A percentile compares a stretch with the other conserved stretches of the same genome.
phyloP scores from a whole-genome alignment of 2,329 filamentous ascomycete genomes.

The Hypoxylon sp. region DNA sequence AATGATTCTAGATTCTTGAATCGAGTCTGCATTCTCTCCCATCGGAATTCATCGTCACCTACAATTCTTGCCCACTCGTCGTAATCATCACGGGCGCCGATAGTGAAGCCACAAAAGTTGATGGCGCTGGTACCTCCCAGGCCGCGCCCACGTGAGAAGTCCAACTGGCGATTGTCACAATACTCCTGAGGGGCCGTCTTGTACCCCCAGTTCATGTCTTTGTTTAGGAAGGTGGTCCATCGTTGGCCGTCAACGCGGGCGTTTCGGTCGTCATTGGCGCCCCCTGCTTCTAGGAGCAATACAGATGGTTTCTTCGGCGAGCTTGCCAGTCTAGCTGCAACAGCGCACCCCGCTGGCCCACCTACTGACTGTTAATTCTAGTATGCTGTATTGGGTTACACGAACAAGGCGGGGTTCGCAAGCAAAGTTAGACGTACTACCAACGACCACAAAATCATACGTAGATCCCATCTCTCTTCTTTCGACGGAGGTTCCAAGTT shows the following conservation, averaged over 20 bases:
- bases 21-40: slow-evolving; percentile 66
- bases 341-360: slow-evolving; percentile 71
- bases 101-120: slow-evolving; percentile 68
- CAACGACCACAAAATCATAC: slow-evolving; percentile 56
- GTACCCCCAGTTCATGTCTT: slow-evolving; percentile 67
- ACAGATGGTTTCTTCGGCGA: slow-evolving; percentile 64
- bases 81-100: slow-evolving; percentile 72
- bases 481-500: background rate
- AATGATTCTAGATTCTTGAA: slow-evolving; percentile 70
- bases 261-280: slow-evolving; percentile 61
- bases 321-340: slow-evolving; percentile 68
- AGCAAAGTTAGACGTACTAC: slow-evolving; percentile 46
- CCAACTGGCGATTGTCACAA: slow-evolving; percentile 61
- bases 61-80: slow-evolving; percentile 72
- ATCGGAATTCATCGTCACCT: slow-evolving; percentile 69
- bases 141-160: slow-evolving; percentile 65
- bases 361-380: slow-evolving; percentile 55
- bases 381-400: background rate
- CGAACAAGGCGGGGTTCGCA: background rate
- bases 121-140: slow-evolving; percentile 68
- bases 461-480: slow-evolving; percentile 28
- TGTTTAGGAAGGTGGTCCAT: slow-evolving; percentile 65
- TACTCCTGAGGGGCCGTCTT: slow-evolving; percentile 64
- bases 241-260: slow-evolving; percentile 68
- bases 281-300: slow-evolving; percentile 74